Evolutionary conservation across 345 rosid genomes (phyloP).

Genomic region (Murraya paniculata): DNA sequence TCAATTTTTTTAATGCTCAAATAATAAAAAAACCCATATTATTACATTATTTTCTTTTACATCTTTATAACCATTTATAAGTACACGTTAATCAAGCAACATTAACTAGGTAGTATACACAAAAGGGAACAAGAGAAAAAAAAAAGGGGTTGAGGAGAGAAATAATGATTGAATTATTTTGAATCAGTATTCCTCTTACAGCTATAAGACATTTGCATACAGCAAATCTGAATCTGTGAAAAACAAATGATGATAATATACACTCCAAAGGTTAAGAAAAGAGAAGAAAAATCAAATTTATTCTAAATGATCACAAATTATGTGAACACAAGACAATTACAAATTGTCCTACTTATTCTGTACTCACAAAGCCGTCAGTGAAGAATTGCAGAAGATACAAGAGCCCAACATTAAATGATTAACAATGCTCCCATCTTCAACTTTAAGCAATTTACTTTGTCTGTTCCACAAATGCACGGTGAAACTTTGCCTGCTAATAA

Average conservation of each 20-base stretch:
- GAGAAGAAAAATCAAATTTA: not conserved
- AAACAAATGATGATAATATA: not conserved
- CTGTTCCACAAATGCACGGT: constrained; percentile 86
- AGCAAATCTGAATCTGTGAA: not conserved
- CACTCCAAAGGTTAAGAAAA: not conserved
- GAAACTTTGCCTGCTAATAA: constrained; percentile 47
- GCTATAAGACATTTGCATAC: not conserved
- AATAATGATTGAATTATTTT: not conserved
- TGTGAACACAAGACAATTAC: not conserved
- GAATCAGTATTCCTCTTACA: not conserved
- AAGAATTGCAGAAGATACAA: constrained; percentile 69
- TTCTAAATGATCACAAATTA: not conserved
- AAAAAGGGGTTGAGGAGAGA: not conserved
- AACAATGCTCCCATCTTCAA: constrained; percentile 68
- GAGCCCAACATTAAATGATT: constrained; percentile 44
- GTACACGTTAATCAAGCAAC: not conserved
- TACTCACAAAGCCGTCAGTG: constrained; percentile 26
- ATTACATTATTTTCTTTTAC: not conserved
- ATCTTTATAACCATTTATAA: not conserved
- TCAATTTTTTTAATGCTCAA: not conserved
- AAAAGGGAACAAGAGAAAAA: not conserved
- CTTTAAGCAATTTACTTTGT: constrained; percentile 58
- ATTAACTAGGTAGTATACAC: not conserved
- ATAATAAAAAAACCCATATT: not conserved
- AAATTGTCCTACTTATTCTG: not conserved